A percentile compares a stretch with the other conserved stretches of the same genome.
phyloP scores from a whole-genome alignment of 768 basidiomycete genomes.

The Rhodosporidiobolus sp. region DNA sequence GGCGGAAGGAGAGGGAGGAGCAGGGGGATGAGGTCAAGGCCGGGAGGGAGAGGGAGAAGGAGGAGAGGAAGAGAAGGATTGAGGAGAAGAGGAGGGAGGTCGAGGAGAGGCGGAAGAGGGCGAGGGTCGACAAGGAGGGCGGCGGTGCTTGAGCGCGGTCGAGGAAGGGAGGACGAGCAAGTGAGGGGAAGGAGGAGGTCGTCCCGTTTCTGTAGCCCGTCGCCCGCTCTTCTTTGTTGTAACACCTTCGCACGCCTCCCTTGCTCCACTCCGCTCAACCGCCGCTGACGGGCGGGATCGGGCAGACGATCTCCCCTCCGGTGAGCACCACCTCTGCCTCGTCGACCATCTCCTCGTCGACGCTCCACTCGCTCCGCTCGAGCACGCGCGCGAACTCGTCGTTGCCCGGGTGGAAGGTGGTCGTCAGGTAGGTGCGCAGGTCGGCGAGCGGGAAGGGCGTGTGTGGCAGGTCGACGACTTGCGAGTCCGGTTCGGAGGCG shows the following conservation, averaged over 20 bases:
- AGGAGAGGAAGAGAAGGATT: slow-evolving; percentile 26
- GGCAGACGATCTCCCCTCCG: slow-evolving; percentile 73
- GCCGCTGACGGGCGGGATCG: slow-evolving; percentile 79
- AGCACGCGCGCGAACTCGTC: slow-evolving; percentile 58
- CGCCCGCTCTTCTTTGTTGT: slow-evolving; percentile 1
- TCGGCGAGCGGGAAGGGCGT: slow-evolving; percentile 55
- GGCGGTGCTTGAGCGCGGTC: background rate
- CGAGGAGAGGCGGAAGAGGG: slow-evolving; percentile 30
- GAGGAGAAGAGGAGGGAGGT: slow-evolving; percentile 36
- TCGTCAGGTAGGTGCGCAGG: slow-evolving; percentile 55
- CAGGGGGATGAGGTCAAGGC: slow-evolving; percentile 12
- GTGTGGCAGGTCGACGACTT: slow-evolving; percentile 56
- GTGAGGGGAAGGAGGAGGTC: background rate
- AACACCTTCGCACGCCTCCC: background rate
- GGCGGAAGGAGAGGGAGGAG: slow-evolving; percentile 13
- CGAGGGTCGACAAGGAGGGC: slow-evolving; percentile 63
- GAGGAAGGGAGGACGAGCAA: background rate
- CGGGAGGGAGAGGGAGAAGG: slow-evolving; percentile 20
- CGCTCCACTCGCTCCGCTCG: slow-evolving; percentile 68
- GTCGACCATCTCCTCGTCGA: slow-evolving; percentile 70
- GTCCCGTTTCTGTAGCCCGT: background rate
- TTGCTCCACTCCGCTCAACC: slow-evolving; percentile 54
- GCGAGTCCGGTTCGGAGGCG: slow-evolving; percentile 54
- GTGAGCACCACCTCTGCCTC: slow-evolving; percentile 57
- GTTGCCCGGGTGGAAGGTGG: slow-evolving; percentile 20